Percentiles rank a stretch among this genome's conserved stretches.
Conservation (phyloP, 192 early-diverging fungal genomes). For the Diversispora eburnea region DNA sequence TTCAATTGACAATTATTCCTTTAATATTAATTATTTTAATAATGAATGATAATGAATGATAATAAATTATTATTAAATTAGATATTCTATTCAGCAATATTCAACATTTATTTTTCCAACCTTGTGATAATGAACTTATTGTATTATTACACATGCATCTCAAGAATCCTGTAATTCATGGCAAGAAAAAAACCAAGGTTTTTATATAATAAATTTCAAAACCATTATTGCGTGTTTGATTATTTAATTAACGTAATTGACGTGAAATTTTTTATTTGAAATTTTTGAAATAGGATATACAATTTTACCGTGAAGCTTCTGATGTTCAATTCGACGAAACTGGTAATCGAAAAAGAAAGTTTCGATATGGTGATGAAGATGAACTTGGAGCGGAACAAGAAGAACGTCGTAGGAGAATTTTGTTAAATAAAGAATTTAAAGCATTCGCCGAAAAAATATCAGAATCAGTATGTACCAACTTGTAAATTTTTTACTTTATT, state of each 20-base stretch:
- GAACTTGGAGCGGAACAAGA: slow-evolving; percentile 95
- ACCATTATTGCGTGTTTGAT: not conserved
- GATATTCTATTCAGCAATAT: slow-evolving; percentile 98
- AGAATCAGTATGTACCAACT: slow-evolving; percentile 54
- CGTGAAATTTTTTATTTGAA: not conserved
- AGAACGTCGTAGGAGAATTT: slow-evolving; percentile 77
- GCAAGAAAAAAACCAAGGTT: slow-evolving; percentile 93
- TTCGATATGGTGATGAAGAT: slow-evolving; percentile 97
- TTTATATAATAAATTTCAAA: too few species aligned
- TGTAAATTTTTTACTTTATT: not conserved
- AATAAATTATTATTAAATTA: slow-evolving; percentile 22
- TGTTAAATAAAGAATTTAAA: slow-evolving; percentile 92
- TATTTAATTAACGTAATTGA: not conserved
- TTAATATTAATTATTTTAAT: slow-evolving; percentile 5
- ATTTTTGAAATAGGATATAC: slow-evolving; percentile 70
- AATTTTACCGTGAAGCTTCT: slow-evolving; percentile 96
- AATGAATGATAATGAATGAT: not conserved
- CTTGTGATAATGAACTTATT: slow-evolving; percentile 94
- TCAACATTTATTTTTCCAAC: slow-evolving; percentile 96
- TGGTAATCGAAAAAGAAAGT: slow-evolving; percentile 78
- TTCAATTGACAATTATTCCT: not conserved
- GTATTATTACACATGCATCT: slow-evolving; percentile 95
- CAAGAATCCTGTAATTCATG: slow-evolving; percentile 95
- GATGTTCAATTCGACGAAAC: slow-evolving; percentile 97
- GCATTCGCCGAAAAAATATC: slow-evolving; percentile 87